Evolutionary conservation across 495 filamentous ascomycete species (phyloP).

Genomic region (Trichocladium uniseriatum): DNA sequence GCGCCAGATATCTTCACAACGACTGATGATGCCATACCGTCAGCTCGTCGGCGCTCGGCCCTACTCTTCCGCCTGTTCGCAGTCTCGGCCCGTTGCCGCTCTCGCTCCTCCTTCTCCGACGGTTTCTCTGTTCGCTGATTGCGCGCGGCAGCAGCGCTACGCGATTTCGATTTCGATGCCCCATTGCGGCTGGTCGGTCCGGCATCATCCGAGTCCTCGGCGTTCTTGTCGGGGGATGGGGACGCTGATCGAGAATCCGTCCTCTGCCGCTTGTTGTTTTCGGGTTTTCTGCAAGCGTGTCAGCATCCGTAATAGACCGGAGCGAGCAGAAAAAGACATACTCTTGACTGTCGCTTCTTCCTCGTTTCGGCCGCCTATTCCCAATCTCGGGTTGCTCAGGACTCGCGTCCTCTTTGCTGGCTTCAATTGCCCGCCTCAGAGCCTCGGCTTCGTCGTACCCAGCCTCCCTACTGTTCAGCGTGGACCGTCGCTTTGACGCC

Average conservation of each 20-base stretch:
- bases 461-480: slow-evolving; percentile 94
- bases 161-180: slow-evolving; percentile 49
- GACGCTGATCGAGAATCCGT: slow-evolving; percentile 65
- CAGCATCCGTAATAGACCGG: slow-evolving; percentile 1
- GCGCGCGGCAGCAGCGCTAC: slow-evolving; percentile 49
- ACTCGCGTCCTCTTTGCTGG: slow-evolving; percentile 70
- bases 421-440: slow-evolving; percentile 80
- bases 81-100: slow-evolving; percentile 59
- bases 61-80: slow-evolving; percentile 65
- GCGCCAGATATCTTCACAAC: slow-evolving; percentile 21
- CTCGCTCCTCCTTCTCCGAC: slow-evolving; percentile 59
- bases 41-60: slow-evolving; percentile 60
- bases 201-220: slow-evolving; percentile 66
- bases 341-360: slow-evolving; percentile 89
- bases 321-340: slow-evolving; percentile 37
- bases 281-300: slow-evolving; percentile 34
- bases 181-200: slow-evolving; percentile 40
- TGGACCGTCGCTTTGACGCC: slow-evolving; percentile 77
- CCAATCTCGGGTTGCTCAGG: slow-evolving; percentile 39
- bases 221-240: slow-evolving; percentile 34
- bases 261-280: slow-evolving; percentile 55
- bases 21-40: slow-evolving; percentile 48
- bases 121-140: slow-evolving; percentile 59
- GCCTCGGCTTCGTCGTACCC: slow-evolving; percentile 94
- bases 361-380: slow-evolving; percentile 64